Conservation (phyloP, 495 filamentous ascomycete genomes). For the Lophiotrema nucula region DNA sequence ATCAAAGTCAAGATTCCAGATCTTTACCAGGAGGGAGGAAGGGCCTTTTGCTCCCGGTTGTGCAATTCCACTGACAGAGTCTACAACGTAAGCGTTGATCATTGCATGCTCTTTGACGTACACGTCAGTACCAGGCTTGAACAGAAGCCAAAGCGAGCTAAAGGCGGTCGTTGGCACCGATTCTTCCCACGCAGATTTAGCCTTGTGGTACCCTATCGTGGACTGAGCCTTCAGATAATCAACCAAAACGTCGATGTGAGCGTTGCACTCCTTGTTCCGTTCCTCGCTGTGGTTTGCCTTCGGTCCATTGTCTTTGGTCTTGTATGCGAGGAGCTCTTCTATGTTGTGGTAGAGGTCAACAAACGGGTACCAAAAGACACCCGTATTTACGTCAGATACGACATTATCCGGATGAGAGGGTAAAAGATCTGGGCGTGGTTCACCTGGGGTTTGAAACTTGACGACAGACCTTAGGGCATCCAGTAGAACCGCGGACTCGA, state of each 20-base stretch:
- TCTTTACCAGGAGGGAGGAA: background rate
- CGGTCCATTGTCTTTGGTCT: background rate
- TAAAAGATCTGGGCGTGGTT: background rate
- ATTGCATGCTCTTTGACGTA: background rate
- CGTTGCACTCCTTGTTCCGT: background rate
- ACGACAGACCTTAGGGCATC: slow-evolving; percentile 2
- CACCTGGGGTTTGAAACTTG: background rate
- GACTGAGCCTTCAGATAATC: slow-evolving; percentile 1
- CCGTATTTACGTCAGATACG: background rate
- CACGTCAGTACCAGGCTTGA: slow-evolving; percentile 32
- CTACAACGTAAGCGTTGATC: slow-evolving; percentile 7
- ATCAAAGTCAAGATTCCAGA: slow-evolving; percentile 14
- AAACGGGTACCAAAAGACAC: background rate
- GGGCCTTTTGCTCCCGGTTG: background rate
- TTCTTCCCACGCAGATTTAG: slow-evolving; percentile 15
- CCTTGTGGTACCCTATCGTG: background rate
- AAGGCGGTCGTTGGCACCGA: slow-evolving; percentile 24
- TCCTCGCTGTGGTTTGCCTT: background rate
- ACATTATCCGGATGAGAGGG: background rate
- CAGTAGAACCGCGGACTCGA: background rate
- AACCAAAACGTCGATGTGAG: slow-evolving; percentile 5
- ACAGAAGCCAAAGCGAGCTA: slow-evolving; percentile 34
- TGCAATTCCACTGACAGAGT: background rate
- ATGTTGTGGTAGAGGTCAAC: slow-evolving; percentile 4
- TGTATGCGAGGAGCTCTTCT: slow-evolving; percentile 10